These are phyloP conservation scores for Abelmoschus esculentus DNA, from an alignment of 345 rosid genomes.

Conservation along the genomic window DNA sequence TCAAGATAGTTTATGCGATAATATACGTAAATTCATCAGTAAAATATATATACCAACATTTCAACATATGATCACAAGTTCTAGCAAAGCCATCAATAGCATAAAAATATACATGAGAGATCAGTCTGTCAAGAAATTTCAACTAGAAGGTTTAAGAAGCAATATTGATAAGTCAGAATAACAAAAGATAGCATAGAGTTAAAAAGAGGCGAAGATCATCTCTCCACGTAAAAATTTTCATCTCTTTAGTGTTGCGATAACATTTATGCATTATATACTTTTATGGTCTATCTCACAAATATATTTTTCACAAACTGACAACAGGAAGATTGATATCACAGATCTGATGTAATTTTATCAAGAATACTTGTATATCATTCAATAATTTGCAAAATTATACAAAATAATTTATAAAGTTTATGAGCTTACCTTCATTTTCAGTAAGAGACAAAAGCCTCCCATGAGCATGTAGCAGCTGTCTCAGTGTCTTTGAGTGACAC, in stretches of 20 bases:
- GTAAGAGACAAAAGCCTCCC: constrained; percentile 77
- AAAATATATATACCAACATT: too few species aligned
- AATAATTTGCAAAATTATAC: not conserved
- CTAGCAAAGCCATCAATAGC: too few species aligned
- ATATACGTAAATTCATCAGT: too few species aligned
- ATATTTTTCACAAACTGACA: not conserved
- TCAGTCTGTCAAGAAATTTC: not conserved
- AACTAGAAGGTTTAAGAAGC: not conserved
- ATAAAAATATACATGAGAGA: too few species aligned
- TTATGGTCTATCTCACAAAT: not conserved
- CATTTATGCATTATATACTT: not conserved
- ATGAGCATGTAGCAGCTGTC: constrained; percentile 65
- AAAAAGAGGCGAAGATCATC: not conserved
- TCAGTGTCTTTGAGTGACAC: constrained; percentile 85
- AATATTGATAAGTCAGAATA: not conserved
- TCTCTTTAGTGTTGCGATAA: not conserved
- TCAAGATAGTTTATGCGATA: too few species aligned
- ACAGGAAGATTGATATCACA: not conserved
- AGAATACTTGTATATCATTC: not conserved
- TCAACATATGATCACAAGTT: too few species aligned
- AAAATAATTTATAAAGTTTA: not conserved
- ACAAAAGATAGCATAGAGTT: too few species aligned
- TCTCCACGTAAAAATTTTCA: not conserved
- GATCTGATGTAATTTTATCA: not conserved
- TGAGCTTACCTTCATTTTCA: constrained; percentile 63